Evolutionary conservation across 129 eudicot genomes (phyloP), one percentile per base, ranked within the genome.

Genomic region (Chrysanthemum makinoi): DNA sequence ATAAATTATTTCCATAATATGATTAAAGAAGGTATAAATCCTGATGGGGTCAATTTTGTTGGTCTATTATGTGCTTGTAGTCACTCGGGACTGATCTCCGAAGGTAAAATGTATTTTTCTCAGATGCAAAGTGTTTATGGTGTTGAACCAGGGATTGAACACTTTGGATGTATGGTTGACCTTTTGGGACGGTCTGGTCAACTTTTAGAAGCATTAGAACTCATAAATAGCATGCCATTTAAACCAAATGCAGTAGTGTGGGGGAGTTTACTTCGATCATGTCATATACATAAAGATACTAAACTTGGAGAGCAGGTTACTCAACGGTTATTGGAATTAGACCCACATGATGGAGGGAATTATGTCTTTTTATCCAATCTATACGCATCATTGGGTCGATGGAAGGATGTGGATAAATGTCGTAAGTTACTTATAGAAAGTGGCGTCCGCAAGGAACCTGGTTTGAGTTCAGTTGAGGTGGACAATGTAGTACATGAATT

Each of bases 81-180:
- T 48, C 88, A 84, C 69, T 81, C 89, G 1, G 89, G 92, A 2
- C 72, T 83, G 60, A 72, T 87, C 79, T 64, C 78, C 12, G 81
- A 48, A 57, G 88, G 85, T 12, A 73, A 78, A 81, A 62, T 35
- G 16, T 87, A 76, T 18, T 87, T 87, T 59, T 73, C 84, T 51
- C 69, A 75, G 61, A 86, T 87, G 86, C 15, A 20, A 64, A 73
- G 51, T 20, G 50, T 46, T 56, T 83, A 78, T 68, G 86, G 80
- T 16, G 59, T 87, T 48, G 83, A 83, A 61, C 88, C 86, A 1
- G 81, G 81, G 57, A 81, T 83, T 17, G 87, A 82, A 57, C 85
- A 82, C 53, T 85, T 64, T 19, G 90, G 89, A 4, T 85, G 89
- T 70, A 85, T 86, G 88, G 86, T 83, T 70, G 91, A 86, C 80